Base-by-base conservation (phyloP, 805 yeast species). In the Schwanniomyces yamadae region DNA sequence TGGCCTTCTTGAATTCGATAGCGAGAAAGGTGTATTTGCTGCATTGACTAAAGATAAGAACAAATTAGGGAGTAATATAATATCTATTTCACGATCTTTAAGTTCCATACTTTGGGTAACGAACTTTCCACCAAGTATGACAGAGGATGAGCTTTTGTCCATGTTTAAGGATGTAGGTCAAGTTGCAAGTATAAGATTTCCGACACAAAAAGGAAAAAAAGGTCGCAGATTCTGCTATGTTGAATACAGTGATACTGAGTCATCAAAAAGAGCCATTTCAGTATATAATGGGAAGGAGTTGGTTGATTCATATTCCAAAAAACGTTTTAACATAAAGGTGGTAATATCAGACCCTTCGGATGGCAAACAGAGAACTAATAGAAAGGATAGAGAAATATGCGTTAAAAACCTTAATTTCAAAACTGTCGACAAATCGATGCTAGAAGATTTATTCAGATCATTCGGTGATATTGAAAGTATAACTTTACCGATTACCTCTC, bases 161-260 rank as follows among this genome's bases (percentile, higher is more conserved):
- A 14, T 74, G 8, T 80, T 85, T 49, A 37, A 51, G 0, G 29
- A 55, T 2, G 50, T 48, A 26, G 79, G 80, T 0, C 42, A 58
- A 2, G 51, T 79, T 3, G 41, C 75, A 1, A 71, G 75, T 33
- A 59, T 82, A 0, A 61, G 95, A 33, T 63, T 84, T 22, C 95
- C 95, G 0, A 73, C 85, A 0, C 70, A 80, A 39, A 69, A 67
- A 29, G 69, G 60, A 31, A 75, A 76, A 46, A 53, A 75, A 4
- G 70, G 71, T 20, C 67, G 93, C 38, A 55, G 95, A 20, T 87
- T 87, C 51, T 84, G 91, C 43, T 87, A 86, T 50, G 67, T 84
- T 11, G 93, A 84, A 47, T 80, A 61, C 44, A 36, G 57, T 0
- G 50, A 63, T 4, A 36, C 71, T 0, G 62, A 64, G n/a, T 60